Evolutionary conservation across 129 eudicot genomes (phyloP).

Genomic region (Lonicera japonica): DNA sequence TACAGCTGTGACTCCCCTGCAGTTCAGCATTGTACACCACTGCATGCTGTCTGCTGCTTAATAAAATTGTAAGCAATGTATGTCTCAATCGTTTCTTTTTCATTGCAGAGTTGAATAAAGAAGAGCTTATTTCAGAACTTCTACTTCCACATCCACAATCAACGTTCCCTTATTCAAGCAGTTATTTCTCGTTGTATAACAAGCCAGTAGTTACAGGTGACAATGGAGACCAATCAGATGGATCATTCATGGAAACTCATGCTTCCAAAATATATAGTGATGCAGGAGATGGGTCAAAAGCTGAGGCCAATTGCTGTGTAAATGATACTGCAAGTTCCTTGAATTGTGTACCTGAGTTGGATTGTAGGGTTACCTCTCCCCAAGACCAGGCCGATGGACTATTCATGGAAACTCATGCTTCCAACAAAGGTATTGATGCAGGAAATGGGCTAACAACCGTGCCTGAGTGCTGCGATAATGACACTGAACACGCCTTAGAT

Average conservation of each 20-base stretch:
- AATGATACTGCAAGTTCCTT: conserved; percentile 26
- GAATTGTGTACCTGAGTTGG: conserved; percentile 32
- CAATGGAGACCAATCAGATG: conserved; percentile 25
- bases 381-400: conserved; percentile 22
- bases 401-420: conserved; percentile 30
- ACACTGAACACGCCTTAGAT: conserved; percentile 27
- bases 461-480: conserved; percentile 22
- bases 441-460: conserved; percentile 19
- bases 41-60: background rate
- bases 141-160: conserved; percentile 44
- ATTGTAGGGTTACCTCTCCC: conserved; percentile 42
- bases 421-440: conserved; percentile 17
- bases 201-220: conserved; percentile 31
- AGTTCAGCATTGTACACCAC: background rate
- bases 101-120: conserved; percentile 64
- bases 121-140: conserved; percentile 61
- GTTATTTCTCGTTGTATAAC: conserved; percentile 25
- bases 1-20: background rate
- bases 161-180: conserved; percentile 28
- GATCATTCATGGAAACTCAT: conserved; percentile 24
- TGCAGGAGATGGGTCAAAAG: conserved; percentile 23
- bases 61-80: background rate
- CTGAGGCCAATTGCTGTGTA: conserved; percentile 22
- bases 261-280: conserved; percentile 25
- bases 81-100: background rate